A percentile compares a stretch with the other conserved stretches of the same genome.
Conservation (phyloP, 148 eudicot genomes). For the Linanthus parryae region DNA sequence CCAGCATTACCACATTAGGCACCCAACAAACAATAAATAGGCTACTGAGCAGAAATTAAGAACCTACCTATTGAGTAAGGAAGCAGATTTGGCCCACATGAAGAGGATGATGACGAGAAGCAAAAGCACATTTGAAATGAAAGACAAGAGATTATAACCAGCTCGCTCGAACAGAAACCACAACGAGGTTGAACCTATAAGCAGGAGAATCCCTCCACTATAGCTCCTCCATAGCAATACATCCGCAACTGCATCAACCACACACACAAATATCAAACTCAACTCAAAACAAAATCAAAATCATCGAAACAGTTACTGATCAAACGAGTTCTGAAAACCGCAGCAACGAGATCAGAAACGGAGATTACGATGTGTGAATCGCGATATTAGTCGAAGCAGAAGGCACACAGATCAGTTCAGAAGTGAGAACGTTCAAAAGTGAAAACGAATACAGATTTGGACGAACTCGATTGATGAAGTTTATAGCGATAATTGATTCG, state of each 20-base stretch:
- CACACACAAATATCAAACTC: neutral
- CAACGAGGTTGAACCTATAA: conserved; percentile 41
- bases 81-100: conserved; percentile 94
- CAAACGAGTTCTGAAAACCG: too few species aligned
- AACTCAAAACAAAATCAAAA: neutral
- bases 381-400: neutral
- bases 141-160: conserved; percentile 63
- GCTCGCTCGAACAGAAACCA: conserved; percentile 70
- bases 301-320: neutral
- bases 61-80: conserved; percentile 80
- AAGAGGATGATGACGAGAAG: conserved; percentile 72
- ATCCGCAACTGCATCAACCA: conserved; percentile 61
- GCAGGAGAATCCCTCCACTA: conserved; percentile 32
- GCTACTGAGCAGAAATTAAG: neutral
- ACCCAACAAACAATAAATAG: neutral
- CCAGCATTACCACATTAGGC: neutral
- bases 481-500: too few species aligned
- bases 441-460: neutral
- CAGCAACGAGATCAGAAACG: too few species aligned
- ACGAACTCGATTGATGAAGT: neutral
- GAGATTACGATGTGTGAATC: neutral
- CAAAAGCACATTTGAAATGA: conserved; percentile 56
- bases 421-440: neutral
- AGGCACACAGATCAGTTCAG: neutral
- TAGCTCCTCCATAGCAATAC: conserved; percentile 72